Conservation (phyloP, 495 filamentous ascomycete species). For the Hypomontagnella monticulosa region DNA sequence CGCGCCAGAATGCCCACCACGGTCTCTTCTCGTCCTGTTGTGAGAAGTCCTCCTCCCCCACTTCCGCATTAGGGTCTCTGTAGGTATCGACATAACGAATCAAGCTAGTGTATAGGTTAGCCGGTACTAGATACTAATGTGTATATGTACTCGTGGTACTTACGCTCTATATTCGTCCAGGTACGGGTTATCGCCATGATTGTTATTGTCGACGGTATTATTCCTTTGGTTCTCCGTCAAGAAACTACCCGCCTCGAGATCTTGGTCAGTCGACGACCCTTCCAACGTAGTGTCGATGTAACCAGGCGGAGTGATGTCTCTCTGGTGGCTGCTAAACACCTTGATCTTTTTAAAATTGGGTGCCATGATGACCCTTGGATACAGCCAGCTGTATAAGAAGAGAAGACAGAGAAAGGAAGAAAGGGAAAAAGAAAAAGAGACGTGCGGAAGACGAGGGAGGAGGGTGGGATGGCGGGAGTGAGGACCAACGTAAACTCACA, state of each 20-base stretch:
- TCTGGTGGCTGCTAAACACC: slow-evolving; percentile 30
- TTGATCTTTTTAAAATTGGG: slow-evolving; percentile 40
- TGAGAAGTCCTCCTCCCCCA: slow-evolving; percentile 62
- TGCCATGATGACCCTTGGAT: slow-evolving; percentile 39
- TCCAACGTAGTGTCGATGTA: slow-evolving; percentile 28
- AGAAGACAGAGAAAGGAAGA: slow-evolving; percentile 7
- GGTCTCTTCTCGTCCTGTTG: slow-evolving; percentile 55
- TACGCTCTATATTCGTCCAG: slow-evolving; percentile 52
- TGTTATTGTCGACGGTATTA: slow-evolving; percentile 29
- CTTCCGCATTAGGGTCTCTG: slow-evolving; percentile 66
- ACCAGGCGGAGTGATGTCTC: slow-evolving; percentile 17
- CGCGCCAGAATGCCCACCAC: slow-evolving; percentile 68
- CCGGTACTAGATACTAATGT: neutral
- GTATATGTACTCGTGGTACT: slow-evolving; percentile 6
- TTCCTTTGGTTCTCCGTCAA: slow-evolving; percentile 38
- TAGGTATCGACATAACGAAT: slow-evolving; percentile 75
- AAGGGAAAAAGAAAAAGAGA: slow-evolving; percentile 14
- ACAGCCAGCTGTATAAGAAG: slow-evolving; percentile 43
- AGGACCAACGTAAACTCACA: slow-evolving; percentile 17
- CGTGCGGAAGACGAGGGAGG: slow-evolving; percentile 32
- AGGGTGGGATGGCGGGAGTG: slow-evolving; percentile 18
- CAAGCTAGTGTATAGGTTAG: slow-evolving; percentile 45
- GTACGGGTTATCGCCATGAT: slow-evolving; percentile 40
- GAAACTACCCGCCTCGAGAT: slow-evolving; percentile 43
- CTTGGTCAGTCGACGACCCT: slow-evolving; percentile 22